Conservation (phyloP, 768 basidiomycete genomes). For the Hygrocybe coccinea region DNA sequence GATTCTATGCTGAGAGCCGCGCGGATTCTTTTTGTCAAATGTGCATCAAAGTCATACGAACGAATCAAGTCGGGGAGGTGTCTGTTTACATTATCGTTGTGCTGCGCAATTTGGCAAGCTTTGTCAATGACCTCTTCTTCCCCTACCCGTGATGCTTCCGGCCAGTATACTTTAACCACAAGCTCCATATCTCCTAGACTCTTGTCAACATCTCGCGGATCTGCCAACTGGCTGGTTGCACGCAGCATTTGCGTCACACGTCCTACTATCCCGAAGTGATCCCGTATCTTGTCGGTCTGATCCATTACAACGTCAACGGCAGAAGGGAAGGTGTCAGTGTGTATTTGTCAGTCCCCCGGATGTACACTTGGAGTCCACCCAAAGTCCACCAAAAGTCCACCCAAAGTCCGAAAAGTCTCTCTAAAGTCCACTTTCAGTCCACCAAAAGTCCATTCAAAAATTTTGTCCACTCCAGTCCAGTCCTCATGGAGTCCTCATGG, state of each 20-base stretch:
- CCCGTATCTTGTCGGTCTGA: neutral
- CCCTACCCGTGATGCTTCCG: slow-evolving; percentile 6
- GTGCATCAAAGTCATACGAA: slow-evolving; percentile 1
- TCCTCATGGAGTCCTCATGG: too few relatives aligned
- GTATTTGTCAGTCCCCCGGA: too few relatives aligned
- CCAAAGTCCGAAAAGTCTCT: too few relatives aligned
- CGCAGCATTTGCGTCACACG: neutral
- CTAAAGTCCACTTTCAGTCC: too few relatives aligned
- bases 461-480: too few relatives aligned
- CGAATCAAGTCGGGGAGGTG: slow-evolving; percentile 13
- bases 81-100: neutral
- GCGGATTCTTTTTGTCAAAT: neutral
- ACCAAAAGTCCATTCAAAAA: too few relatives aligned
- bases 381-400: too few relatives aligned
- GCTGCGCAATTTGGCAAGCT: neutral
- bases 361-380: too few relatives aligned
- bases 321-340: neutral
- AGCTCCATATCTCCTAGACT: neutral
- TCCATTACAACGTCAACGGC: neutral
- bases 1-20: neutral
- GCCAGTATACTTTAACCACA: slow-evolving; percentile 13
- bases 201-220: neutral
- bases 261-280: neutral
- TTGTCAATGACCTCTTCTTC: slow-evolving; percentile 8
- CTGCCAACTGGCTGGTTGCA: neutral